Base-by-base conservation (phyloP, 2,329 filamentous ascomycete species). In the Ophiostoma montium region DNA sequence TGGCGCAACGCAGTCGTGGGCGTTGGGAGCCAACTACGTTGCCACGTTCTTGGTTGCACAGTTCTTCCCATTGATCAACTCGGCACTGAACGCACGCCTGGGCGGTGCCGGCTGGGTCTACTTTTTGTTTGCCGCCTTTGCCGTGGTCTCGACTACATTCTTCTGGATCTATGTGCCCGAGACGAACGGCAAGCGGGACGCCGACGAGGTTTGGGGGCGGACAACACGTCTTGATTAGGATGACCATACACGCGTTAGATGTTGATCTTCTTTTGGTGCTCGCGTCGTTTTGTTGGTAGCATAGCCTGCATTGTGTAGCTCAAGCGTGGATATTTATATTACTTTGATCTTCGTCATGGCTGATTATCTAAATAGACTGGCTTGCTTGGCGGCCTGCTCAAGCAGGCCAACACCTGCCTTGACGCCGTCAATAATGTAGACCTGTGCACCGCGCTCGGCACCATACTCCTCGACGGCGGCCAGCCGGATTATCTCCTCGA, bases 31-130 rank as follows among this genome's bases (percentile, higher is more conserved):
- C 13, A 96, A 92, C 63, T 96, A 94, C 72, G 72, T 86, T 23
- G 84, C 88, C 1, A 96, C 90, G 0, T 96, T 95, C 60, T 58
- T 94, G 19, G 88, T 98, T 2, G 89, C 90, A 0, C 88, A 95
- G 58, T 94, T 95, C 66, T 95, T 98, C 70, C 90, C 92, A 0
- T 75, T 95, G 18, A 65, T 94, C 53, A 94, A 94, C 60, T 76
- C 78, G 39, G 76, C 75, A 3, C 66, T 95, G 47, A 89, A 82
- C 58, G 62, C 66, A 0, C 59, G 64, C 3, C 62, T 81, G 11
- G 78, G 85, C 0, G 84, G 82, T 0, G 75, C 81, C 3, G 89
- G 90, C 1, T 85, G 82, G 69, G 84, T 92, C 0, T 98, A 94
- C 62, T 94, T 92, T 61, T 72, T 95, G n/a, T 98, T 98, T 63